Conservation (phyloP, 1,284 basidiomycete genomes). For the Moesziomyces sp. region DNA sequence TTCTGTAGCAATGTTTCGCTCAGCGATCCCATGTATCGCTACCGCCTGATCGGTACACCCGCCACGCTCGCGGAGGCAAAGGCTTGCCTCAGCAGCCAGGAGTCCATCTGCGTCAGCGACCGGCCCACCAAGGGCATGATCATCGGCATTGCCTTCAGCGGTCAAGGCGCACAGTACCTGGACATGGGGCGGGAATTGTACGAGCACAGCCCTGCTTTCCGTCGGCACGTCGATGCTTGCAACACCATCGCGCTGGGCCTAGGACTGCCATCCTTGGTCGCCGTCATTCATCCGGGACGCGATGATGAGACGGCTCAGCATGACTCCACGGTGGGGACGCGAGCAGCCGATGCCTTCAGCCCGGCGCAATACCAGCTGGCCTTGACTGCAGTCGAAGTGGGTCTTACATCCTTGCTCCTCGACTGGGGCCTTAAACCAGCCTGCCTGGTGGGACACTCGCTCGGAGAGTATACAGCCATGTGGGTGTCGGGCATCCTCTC, state of each 20-base stretch:
- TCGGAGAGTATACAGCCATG: slow-evolving; percentile 51
- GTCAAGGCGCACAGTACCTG: slow-evolving; percentile 50
- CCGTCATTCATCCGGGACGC: slow-evolving; percentile 30
- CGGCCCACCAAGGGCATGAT: neutral
- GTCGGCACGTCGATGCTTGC: slow-evolving; percentile 30
- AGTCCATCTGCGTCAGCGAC: slow-evolving; percentile 15
- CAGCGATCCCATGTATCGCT: slow-evolving; percentile 33
- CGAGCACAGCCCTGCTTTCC: slow-evolving; percentile 27
- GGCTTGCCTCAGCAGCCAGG: slow-evolving; percentile 34
- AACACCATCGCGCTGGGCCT: slow-evolving; percentile 25
- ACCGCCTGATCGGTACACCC: slow-evolving; percentile 26
- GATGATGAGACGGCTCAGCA: too few species aligned
- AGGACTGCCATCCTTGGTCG: slow-evolving; percentile 23
- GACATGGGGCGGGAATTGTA: slow-evolving; percentile 46
- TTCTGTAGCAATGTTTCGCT: slow-evolving; percentile 45
- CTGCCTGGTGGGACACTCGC: slow-evolving; percentile 44
- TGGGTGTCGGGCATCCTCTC: slow-evolving; percentile 33
- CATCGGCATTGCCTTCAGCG: slow-evolving; percentile 43
- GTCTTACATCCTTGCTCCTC: slow-evolving; percentile 24
- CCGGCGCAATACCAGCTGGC: slow-evolving; percentile 48
- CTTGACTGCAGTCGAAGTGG: slow-evolving; percentile 36
- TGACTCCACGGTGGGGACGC: neutral
- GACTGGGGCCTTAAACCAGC: slow-evolving; percentile 38
- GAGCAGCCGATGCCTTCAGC: slow-evolving; percentile 31
- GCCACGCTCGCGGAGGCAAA: slow-evolving; percentile 17